Evolutionary conservation across 1,284 basidiomycete species (phyloP).

Genomic region (Cutaneotrichosporon curvatum): DNA sequence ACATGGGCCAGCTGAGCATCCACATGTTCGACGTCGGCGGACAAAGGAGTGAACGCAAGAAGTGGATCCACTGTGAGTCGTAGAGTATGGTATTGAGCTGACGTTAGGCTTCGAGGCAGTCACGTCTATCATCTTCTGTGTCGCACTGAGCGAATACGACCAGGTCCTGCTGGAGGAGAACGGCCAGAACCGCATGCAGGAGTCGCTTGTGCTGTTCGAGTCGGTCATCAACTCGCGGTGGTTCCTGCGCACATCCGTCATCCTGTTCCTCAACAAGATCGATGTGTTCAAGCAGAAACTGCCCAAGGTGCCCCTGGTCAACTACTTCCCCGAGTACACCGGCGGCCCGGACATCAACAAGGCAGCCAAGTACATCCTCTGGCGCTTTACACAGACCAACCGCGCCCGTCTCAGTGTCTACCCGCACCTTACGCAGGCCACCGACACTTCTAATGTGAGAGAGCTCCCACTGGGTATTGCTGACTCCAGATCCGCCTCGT

Average conservation of each 20-base stretch:
- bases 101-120: slow-evolving; percentile 70
- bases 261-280: slow-evolving; percentile 91
- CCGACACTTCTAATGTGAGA: slow-evolving; percentile 61
- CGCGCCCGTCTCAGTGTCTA: slow-evolving; percentile 80
- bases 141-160: slow-evolving; percentile 89
- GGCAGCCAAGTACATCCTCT: slow-evolving; percentile 94
- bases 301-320: slow-evolving; percentile 74
- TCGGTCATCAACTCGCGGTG: slow-evolving; percentile 95
- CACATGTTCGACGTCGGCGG: slow-evolving; percentile 90
- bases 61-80: slow-evolving; percentile 77
- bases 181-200: slow-evolving; percentile 85
- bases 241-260: slow-evolving; percentile 89
- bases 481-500: slow-evolving; percentile 63
- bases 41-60: slow-evolving; percentile 86
- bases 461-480: background rate
- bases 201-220: slow-evolving; percentile 88
- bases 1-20: slow-evolving; percentile 50
- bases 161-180: slow-evolving; percentile 72
- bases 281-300: slow-evolving; percentile 92
- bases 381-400: slow-evolving; percentile 95
- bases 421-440: slow-evolving; percentile 66
- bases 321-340: slow-evolving; percentile 91
- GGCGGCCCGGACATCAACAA: slow-evolving; percentile 91
- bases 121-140: slow-evolving; percentile 92
- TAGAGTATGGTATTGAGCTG: background rate